Conservation (phyloP, 1,284 basidiomycete genomes). For the Violaceomyces palustris region DNA sequence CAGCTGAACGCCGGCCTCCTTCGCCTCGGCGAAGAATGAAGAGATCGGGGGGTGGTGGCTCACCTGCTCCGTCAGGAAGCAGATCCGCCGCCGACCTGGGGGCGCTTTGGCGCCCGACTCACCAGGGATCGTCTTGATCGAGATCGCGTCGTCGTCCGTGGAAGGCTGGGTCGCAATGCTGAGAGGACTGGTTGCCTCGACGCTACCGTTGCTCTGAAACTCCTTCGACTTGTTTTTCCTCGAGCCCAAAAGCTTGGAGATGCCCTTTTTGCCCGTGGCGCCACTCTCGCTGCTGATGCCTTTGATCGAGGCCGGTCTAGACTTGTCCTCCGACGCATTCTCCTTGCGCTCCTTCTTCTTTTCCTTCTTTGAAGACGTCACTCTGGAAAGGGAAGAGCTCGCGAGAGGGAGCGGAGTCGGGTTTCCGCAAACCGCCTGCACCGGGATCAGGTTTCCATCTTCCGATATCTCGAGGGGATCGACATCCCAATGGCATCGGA, state of each 20-base stretch:
- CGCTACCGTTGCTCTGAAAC: constrained; percentile 1
- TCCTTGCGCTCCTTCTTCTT: neutral
- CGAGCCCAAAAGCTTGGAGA: constrained; percentile 28
- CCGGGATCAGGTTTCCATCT: constrained; percentile 26
- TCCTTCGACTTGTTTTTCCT: constrained; percentile 10
- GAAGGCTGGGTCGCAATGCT: neutral
- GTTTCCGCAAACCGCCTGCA: constrained; percentile 6
- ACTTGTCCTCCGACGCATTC: constrained; percentile 9
- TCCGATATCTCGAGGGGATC: constrained; percentile 22
- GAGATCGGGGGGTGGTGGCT: constrained; percentile 96
- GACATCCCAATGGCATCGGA: constrained; percentile 50
- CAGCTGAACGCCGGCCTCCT: constrained; percentile 41
- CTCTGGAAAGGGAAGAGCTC: neutral
- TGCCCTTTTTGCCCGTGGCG: constrained; percentile 16
- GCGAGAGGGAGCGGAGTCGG: neutral
- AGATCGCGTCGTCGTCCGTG: constrained; percentile 8
- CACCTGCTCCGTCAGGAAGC: constrained; percentile 57
- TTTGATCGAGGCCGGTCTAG: constrained; percentile 18
- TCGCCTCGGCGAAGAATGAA: constrained; percentile 59
- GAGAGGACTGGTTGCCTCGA: neutral
- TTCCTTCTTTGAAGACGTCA: neutral
- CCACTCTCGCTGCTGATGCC: constrained; percentile 11
- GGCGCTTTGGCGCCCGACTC: constrained; percentile 5
- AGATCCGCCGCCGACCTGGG: constrained; percentile 31
- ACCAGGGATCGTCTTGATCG: constrained; percentile 8